phyloP scores from a whole-genome alignment of 768 basidiomycete genomes.

The Lentinula boryana region DNA sequence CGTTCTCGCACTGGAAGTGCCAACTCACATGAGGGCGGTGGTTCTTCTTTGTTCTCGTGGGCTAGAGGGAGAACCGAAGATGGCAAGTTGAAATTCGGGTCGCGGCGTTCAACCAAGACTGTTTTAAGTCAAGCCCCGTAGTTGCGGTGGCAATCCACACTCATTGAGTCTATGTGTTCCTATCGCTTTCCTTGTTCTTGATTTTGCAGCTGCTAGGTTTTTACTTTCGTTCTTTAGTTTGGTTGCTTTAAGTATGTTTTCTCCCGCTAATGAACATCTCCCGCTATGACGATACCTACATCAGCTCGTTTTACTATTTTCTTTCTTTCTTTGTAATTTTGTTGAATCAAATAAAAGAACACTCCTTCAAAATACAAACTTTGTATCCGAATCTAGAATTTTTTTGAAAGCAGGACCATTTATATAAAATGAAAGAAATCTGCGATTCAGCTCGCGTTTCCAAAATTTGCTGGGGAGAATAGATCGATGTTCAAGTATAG shows the following conservation, averaged over 20 bases:
- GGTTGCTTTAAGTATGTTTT: conserved; percentile 15
- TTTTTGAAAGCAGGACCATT: no score
- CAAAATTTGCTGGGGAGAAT: no score
- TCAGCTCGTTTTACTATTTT: conserved; percentile 8
- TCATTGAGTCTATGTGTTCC: background rate
- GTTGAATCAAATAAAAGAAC: background rate
- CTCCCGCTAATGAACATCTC: conserved; percentile 21
- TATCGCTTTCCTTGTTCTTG: background rate
- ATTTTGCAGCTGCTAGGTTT: background rate
- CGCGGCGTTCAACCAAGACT: conserved; percentile 50
- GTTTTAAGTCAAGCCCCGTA: conserved; percentile 7
- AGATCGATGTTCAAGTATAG: no score
- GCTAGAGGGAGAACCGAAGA: conserved; percentile 37
- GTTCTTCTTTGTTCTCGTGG: conserved; percentile 64
- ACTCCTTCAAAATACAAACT: background rate
- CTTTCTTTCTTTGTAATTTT: background rate
- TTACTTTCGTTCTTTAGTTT: background rate
- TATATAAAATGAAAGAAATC: no score
- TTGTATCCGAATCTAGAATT: background rate
- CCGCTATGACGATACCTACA: conserved; percentile 12
- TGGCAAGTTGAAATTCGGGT: conserved; percentile 71
- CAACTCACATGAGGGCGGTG: conserved; percentile 59
- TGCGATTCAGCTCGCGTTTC: no score
- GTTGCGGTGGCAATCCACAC: background rate
- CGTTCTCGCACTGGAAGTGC: conserved; percentile 74